Evolutionary conservation across 176 grass and related monocot genomes (phyloP), one percentile per base, ranked within the genome.

Genomic region (Melocanna baccifera): DNA sequence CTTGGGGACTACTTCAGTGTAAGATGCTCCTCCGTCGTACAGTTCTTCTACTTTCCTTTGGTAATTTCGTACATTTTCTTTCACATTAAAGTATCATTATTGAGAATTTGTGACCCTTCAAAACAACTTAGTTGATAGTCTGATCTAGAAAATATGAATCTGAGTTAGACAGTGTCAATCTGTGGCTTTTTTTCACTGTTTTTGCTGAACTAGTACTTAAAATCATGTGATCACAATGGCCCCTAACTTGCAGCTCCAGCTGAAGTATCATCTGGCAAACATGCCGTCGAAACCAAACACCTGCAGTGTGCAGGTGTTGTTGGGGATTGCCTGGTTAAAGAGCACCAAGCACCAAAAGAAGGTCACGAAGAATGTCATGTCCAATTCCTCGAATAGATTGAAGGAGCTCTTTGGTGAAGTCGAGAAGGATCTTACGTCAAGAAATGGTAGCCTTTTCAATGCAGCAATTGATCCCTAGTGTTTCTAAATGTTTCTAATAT

Each of bases 281-380:
- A 37, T 92, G 26, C 53, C 72, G 0, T 76, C 86, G 2, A 95
- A 88, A 84, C 69, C 86, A 56, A 98, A 85, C 69, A 92, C 87
- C 62, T 92, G 89, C 83, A 88, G 51, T 46, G 83, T 96, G 37
- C 87, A 94, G 58, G 89, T 90, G 61, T 87, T 80, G 39, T 43
- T 91, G 65, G 96, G 96, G 52, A 98, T 98, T 85, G 87, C 69
- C 48, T 98, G 93, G 96, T 80, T 98, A 41, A 95, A 95, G 78
- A 91, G 74, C 32, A 96, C 83, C 69, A 96, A 98, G 77, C 93
- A 92, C 28, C 86, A 92, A 86, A 98, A 94, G 83, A 96, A 91
- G 81, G 59, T 98, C 62, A 87, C 91, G 7, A 98, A 95, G 85
- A 95, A 80, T 82, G 81, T 93, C 47, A 59, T 95, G 52, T 90